Percentiles rank a stretch among this genome's conserved stretches.
phyloP scores from a whole-genome alignment of 1,139 yeast genomes.

The Protomyces pachydermus region DNA sequence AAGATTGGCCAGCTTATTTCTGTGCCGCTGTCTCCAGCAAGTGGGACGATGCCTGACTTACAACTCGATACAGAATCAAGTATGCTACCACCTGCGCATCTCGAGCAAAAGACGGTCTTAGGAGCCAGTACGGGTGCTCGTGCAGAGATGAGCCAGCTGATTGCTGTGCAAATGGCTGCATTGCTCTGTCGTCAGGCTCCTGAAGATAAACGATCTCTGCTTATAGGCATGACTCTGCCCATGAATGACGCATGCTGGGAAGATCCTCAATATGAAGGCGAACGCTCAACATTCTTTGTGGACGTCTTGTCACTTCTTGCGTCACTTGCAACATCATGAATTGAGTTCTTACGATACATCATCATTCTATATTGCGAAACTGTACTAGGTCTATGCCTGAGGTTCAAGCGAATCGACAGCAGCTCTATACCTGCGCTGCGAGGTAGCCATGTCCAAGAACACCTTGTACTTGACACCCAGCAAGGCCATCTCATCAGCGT shows the following conservation, averaged over 20 bases:
- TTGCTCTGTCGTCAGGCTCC: neutral
- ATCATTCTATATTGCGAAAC: too few relatives aligned
- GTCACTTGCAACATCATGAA: neutral
- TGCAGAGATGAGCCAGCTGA: neutral
- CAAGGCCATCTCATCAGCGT: constrained; percentile 62
- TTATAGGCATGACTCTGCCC: neutral
- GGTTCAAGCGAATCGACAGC: constrained; percentile 48
- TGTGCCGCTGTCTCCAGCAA: neutral
- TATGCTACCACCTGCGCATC: neutral
- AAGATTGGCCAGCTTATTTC: neutral
- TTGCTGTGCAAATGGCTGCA: neutral
- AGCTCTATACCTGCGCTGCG: constrained; percentile 69
- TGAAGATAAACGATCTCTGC: neutral
- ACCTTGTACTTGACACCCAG: constrained; percentile 73
- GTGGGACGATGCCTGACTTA: neutral
- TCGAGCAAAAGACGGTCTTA: neutral
- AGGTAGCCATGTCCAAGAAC: constrained; percentile 77
- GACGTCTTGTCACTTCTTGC: neutral
- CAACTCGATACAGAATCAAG: neutral
- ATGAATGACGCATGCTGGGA: neutral
- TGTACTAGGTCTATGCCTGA: neutral
- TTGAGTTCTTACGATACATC: too few relatives aligned
- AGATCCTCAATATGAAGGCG: neutral
- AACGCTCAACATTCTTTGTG: neutral
- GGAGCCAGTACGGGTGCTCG: neutral